Conservation (phyloP, 1,284 basidiomycete genomes). For the Meira nashicola region DNA sequence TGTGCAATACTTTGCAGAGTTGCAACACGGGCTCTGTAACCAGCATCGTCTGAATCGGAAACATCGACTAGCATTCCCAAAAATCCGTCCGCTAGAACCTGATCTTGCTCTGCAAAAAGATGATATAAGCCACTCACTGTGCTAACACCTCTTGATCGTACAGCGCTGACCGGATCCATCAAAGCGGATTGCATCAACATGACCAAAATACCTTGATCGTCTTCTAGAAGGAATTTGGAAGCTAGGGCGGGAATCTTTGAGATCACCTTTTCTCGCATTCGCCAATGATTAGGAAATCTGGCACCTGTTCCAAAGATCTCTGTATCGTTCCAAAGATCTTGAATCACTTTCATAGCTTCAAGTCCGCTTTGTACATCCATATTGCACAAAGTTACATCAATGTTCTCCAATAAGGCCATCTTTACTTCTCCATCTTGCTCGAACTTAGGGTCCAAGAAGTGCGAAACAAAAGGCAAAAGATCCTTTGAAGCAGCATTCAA, state of each 20-base stretch:
- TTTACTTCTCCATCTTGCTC: slow-evolving; percentile 65
- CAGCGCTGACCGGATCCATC: slow-evolving; percentile 74
- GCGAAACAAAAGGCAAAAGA: slow-evolving; percentile 68
- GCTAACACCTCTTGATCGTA: slow-evolving; percentile 70
- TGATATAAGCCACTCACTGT: slow-evolving; percentile 42
- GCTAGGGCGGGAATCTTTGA: slow-evolving; percentile 61
- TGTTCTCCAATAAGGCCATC: slow-evolving; percentile 57
- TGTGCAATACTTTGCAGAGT: slow-evolving; percentile 38
- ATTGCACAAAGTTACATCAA: slow-evolving; percentile 56
- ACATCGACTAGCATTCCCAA: slow-evolving; percentile 48
- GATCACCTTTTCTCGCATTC: slow-evolving; percentile 70
- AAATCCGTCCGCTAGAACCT: slow-evolving; percentile 41
- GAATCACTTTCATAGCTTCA: slow-evolving; percentile 60
- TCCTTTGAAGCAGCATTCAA: slow-evolving; percentile 66
- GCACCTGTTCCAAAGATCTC: slow-evolving; percentile 36
- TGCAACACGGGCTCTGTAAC: slow-evolving; percentile 41
- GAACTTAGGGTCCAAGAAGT: slow-evolving; percentile 47
- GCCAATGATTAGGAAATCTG: slow-evolving; percentile 68
- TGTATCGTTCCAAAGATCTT: slow-evolving; percentile 61
- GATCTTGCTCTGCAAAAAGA: slow-evolving; percentile 38
- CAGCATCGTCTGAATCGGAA: slow-evolving; percentile 29
- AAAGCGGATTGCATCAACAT: slow-evolving; percentile 65
- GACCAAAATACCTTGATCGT: slow-evolving; percentile 49
- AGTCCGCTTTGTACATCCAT: slow-evolving; percentile 60
- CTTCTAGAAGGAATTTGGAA: slow-evolving; percentile 48